phyloP scores from a whole-genome alignment of 768 basidiomycete genomes.

The Brasilioporus rufonigricans region DNA sequence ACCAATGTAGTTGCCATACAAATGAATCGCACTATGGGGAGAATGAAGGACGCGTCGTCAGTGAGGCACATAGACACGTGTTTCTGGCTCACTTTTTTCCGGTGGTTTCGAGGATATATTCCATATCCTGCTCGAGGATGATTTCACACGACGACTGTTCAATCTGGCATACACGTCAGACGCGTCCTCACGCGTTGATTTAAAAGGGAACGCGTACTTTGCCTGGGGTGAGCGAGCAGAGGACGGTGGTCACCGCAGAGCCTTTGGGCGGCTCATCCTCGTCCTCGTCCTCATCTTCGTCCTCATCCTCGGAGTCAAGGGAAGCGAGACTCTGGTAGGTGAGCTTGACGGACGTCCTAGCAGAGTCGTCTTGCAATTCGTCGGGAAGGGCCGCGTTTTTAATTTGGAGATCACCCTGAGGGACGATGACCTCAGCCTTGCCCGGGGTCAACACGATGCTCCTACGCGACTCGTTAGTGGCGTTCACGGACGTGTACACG shows the following conservation, averaged over 20 bases:
- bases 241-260: slow-evolving; percentile 48
- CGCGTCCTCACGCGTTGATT: no score
- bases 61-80: neutral
- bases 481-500: slow-evolving; percentile 1
- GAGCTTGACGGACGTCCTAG: slow-evolving; percentile 67
- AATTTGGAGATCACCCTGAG: slow-evolving; percentile 69
- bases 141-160: slow-evolving; percentile 75
- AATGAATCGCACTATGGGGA: slow-evolving; percentile 57
- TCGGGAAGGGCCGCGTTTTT: slow-evolving; percentile 84
- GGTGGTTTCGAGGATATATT: slow-evolving; percentile 64
- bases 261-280: slow-evolving; percentile 36
- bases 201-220: slow-evolving; percentile 53
- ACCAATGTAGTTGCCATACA: slow-evolving; percentile 88
- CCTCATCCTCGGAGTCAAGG: slow-evolving; percentile 41
- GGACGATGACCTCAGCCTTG: slow-evolving; percentile 52
- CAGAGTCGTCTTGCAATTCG: slow-evolving; percentile 56
- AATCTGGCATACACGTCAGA: slow-evolving; percentile 44
- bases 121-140: slow-evolving; percentile 62
- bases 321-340: slow-evolving; percentile 43
- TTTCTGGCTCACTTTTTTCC: slow-evolving; percentile 71
- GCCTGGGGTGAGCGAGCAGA: slow-evolving; percentile 80
- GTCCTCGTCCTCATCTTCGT: slow-evolving; percentile 46
- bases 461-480: slow-evolving; percentile 40
- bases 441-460: slow-evolving; percentile 59
- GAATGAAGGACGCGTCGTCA: slow-evolving; percentile 7